Conservation (phyloP, 805 yeast species). For the Saturnispora quitensis region DNA sequence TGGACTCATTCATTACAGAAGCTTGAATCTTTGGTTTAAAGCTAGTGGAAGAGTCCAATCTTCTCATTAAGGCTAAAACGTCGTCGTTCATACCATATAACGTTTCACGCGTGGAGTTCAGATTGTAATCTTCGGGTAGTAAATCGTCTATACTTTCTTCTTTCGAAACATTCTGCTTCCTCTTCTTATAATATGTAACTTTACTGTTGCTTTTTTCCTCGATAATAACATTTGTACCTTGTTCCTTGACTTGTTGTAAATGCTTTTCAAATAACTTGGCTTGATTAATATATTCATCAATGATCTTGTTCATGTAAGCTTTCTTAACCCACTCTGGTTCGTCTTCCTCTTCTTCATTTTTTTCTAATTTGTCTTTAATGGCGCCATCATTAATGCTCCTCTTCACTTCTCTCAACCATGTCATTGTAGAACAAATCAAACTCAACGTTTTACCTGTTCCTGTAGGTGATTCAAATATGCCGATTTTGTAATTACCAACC, state of each 20-base stretch:
- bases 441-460: slow-evolving; percentile 93
- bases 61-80: slow-evolving; percentile 38
- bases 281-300: slow-evolving; percentile 21
- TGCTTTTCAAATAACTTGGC: slow-evolving; percentile 34
- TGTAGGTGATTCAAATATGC: slow-evolving; percentile 86
- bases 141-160: slow-evolving; percentile 11
- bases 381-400: slow-evolving; percentile 6
- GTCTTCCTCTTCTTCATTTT: slow-evolving; percentile 30
- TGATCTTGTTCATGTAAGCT: slow-evolving; percentile 27
- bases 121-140: slow-evolving; percentile 25
- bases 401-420: slow-evolving; percentile 49
- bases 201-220: slow-evolving; percentile 18
- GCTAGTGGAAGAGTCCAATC: slow-evolving; percentile 27
- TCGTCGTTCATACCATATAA: slow-evolving; percentile 31
- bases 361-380: slow-evolving; percentile 13
- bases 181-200: slow-evolving; percentile 21
- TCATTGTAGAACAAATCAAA: slow-evolving; percentile 72
- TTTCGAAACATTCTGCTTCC: slow-evolving; percentile 4
- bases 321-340: slow-evolving; percentile 34
- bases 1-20: slow-evolving; percentile 22
- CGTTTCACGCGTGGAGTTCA: slow-evolving; percentile 22
- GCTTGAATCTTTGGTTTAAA: neutral
- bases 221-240: slow-evolving; percentile 18
- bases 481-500: slow-evolving; percentile 46
- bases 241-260: slow-evolving; percentile 28